A percentile compares a stretch with the other conserved stretches of the same genome.
phyloP scores from a whole-genome alignment of 2,329 filamentous ascomycete genomes.

The Trichoderma sp. region DNA sequence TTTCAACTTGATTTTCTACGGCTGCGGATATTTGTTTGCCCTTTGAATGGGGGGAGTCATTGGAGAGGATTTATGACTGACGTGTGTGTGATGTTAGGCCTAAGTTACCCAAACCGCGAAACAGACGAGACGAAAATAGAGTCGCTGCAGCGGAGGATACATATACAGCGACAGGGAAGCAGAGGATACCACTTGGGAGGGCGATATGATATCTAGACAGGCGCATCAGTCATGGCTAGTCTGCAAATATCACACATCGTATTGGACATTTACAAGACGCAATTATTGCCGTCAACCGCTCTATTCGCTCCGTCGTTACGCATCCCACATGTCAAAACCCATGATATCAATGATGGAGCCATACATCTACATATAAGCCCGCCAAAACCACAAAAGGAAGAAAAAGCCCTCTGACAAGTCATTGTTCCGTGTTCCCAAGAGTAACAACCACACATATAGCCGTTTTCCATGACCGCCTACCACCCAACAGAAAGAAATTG shows the following conservation, averaged over 20 bases:
- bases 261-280: not conserved
- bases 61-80: conserved; percentile 2
- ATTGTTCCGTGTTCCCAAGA: conserved; percentile 16
- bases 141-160: not conserved
- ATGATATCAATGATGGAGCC: not conserved
- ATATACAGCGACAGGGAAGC: not conserved
- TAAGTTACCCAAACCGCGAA: not conserved
- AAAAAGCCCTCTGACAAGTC: not conserved
- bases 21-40: too few relatives aligned
- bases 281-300: not conserved
- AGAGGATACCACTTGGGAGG: not conserved
- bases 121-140: not conserved
- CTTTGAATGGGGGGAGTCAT: too few relatives aligned
- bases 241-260: not conserved
- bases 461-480: not conserved
- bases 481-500: conserved; percentile 1
- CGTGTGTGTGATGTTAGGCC: not conserved
- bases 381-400: not conserved
- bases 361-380: conserved; percentile 13
- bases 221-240: not conserved
- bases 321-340: not conserved
- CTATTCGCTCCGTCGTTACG: conserved; percentile 2
- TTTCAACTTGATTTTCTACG: too few relatives aligned
- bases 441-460: not conserved
- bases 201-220: not conserved